Evolutionary conservation across 768 basidiomycete genomes (phyloP).

Genomic region (Suillus luteus): DNA sequence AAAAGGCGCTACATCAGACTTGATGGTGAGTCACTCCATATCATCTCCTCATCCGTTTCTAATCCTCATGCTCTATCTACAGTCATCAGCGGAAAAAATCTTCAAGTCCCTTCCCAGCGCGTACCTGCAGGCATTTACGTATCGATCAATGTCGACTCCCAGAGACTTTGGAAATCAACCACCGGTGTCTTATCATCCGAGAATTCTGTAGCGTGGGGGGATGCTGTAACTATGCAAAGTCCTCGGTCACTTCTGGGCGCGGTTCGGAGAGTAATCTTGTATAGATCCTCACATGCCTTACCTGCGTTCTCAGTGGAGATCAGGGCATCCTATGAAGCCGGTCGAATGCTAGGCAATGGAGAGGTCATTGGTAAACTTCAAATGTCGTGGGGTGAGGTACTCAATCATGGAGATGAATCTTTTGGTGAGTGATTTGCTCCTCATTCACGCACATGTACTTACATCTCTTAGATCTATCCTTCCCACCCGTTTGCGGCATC

Average conservation of each 20-base stretch:
- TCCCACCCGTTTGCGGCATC: not conserved
- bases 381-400: not conserved
- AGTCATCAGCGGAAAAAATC: not conserved
- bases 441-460: not conserved
- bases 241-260: no score
- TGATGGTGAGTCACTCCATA: no score
- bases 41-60: no score
- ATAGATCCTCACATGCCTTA: not conserved
- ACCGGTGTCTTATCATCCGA: not conserved
- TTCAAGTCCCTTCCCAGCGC: not conserved
- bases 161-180: not conserved
- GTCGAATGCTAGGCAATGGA: not conserved
- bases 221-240: not conserved
- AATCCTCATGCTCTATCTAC: no score
- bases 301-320: not conserved
- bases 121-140: not conserved
- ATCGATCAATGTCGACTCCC: not conserved
- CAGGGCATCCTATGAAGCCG: not conserved
- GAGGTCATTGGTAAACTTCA: not conserved
- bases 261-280: no score
- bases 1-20: no score
- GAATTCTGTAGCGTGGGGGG: not conserved
- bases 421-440: not conserved
- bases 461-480: not conserved
- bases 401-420: not conserved